These are phyloP conservation scores for Heracleum sosnowskyi DNA, from an alignment of 129 eudicot species.

Conservation along the genomic window DNA sequence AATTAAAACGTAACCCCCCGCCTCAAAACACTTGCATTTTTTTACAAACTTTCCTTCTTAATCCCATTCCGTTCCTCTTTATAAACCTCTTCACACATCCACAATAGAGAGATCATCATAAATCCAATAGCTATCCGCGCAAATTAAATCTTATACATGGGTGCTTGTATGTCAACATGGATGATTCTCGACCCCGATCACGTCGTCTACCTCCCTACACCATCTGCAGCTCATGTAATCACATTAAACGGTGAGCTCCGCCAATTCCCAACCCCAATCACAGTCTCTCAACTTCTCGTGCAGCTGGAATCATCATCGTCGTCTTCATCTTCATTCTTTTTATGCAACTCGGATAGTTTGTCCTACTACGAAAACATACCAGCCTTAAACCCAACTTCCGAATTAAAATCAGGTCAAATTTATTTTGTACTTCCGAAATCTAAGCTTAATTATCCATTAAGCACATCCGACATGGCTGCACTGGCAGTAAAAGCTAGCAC, in stretches of 20 bases:
- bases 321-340: background rate
- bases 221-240: conserved; percentile 22
- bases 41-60: background rate
- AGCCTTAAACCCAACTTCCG: conserved; percentile 21
- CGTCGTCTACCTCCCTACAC: background rate
- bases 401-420: conserved; percentile 45
- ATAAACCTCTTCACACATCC: background rate
- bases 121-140: too few relatives aligned
- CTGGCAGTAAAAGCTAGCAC: conserved; percentile 60
- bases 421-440: conserved; percentile 45
- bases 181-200: background rate
- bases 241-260: conserved; percentile 28
- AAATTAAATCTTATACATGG: conserved; percentile 16
- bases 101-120: background rate
- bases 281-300: conserved; percentile 30
- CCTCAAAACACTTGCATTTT: background rate
- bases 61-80: too few relatives aligned
- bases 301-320: conserved; percentile 12
- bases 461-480: conserved; percentile 64
- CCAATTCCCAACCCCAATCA: conserved; percentile 27
- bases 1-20: background rate
- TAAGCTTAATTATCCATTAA: conserved; percentile 36
- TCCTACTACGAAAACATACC: conserved; percentile 38
- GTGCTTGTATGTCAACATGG: conserved; percentile 36
- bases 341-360: conserved; percentile 55